Evolutionary conservation across 225 moss, liverwort and hornwort genomes (phyloP), one percentile per base, ranked within the genome.

Genomic region (Antitrichia curtipendula): DNA sequence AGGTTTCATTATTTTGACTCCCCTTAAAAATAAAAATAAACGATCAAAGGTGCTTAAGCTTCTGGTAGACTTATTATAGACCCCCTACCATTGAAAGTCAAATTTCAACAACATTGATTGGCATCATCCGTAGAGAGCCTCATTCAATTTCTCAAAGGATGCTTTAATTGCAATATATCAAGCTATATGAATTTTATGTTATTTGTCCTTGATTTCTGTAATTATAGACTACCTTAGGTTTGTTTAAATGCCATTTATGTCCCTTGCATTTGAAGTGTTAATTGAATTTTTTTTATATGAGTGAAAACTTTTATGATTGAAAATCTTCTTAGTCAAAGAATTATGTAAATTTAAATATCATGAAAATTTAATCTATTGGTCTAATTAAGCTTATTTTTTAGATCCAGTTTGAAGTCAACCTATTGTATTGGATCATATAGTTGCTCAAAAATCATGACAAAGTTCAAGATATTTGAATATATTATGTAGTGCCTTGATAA

Each of bases 51-150:
- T n/a, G n/a, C n/a, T n/a, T n/a, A n/a, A n/a, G n/a, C 9, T 72
- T 1, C 16, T 3, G 43, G 3, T 1, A 16, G 3, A 5, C 1
- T 18, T 34, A 23, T 17, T 18, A 16, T 3, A 71, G 11, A 2
- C 18, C 6, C 7, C 38, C 6, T 2, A 25, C 15, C 15, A 5
- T 6, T 71, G 25, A 28, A 71, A 28, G 28, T 5, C 32, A 34
- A 34, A 50, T 22, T 74, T 50, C 11, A 34, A 13, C 34, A 75
- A 15, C 0, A 0, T n/a, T n/a, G 10, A 17, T 56, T 0, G 1
- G 7, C 3, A 54, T 9, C 54, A n/a, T 34, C 34, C 0, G 0
- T 8, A 21, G 2, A 34, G 2, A 52, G 13, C 0, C 0, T 47
- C 12, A 8, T 34, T 8, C 3, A 20, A 5, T 29, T 32, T 50